phyloP scores from a whole-genome alignment of 495 filamentous ascomycete species.

The Hyaloscypha bicolor region DNA sequence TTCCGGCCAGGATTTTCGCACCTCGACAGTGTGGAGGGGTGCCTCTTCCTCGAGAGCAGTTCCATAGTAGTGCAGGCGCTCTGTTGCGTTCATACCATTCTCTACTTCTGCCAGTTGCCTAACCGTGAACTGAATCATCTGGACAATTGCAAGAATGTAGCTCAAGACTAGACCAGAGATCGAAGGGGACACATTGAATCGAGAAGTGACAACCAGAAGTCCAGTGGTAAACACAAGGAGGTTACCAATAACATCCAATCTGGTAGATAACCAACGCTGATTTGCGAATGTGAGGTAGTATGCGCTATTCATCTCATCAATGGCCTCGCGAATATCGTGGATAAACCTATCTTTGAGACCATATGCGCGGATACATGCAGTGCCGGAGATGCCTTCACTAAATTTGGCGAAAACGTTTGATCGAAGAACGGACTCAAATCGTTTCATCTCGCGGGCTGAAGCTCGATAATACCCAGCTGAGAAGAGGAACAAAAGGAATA shows the following conservation, averaged over 20 bases:
- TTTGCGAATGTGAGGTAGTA: slow-evolving; percentile 95
- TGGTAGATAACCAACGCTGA: slow-evolving; percentile 85
- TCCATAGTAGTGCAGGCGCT: slow-evolving; percentile 92
- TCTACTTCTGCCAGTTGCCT: slow-evolving; percentile 95
- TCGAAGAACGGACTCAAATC: slow-evolving; percentile 86
- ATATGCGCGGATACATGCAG: slow-evolving; percentile 85
- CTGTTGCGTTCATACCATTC: slow-evolving; percentile 96
- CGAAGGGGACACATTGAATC: slow-evolving; percentile 83
- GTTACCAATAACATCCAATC: slow-evolving; percentile 83
- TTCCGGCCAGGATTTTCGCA: slow-evolving; percentile 78
- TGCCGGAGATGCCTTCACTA: slow-evolving; percentile 81
- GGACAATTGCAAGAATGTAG: slow-evolving; percentile 92
- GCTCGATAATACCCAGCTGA: slow-evolving; percentile 87
- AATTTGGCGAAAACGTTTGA: slow-evolving; percentile 91
- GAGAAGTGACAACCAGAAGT: slow-evolving; percentile 89
- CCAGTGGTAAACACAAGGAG: slow-evolving; percentile 82
- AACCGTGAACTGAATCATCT: slow-evolving; percentile 94
- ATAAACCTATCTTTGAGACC: slow-evolving; percentile 76
- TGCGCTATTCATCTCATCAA: slow-evolving; percentile 90
- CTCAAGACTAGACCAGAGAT: slow-evolving; percentile 87
- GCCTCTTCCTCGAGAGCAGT: slow-evolving; percentile 86
- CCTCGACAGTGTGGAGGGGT: slow-evolving; percentile 68
- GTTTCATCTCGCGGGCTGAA: slow-evolving; percentile 91
- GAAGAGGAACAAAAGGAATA: slow-evolving; percentile 78
- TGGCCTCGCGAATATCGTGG: slow-evolving; percentile 62